Evolutionary conservation across 1,139 yeast genomes (phyloP), one percentile per base, ranked within the genome.

Genomic region (Yamadazyma membranifaciens): DNA sequence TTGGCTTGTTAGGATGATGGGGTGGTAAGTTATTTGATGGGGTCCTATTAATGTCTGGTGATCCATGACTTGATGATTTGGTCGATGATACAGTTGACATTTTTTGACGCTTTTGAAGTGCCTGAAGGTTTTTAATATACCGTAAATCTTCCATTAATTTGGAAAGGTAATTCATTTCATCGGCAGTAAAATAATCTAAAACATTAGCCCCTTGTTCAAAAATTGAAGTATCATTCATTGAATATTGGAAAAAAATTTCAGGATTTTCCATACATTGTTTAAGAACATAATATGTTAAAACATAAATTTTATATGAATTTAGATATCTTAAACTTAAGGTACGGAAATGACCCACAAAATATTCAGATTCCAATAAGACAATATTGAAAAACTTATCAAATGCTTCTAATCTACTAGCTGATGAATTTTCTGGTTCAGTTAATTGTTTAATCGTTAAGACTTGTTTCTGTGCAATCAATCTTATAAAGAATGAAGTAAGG

Each of bases 201-300:
- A 70, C 60, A 47, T 69, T 71, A 13, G 73, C 62, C 1, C 74
- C 73, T 31, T 63, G 61, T 37, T 68, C 69, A 44, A 59, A 59
- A 38, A 62, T 62, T 38, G 56, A 54, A 9, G 59, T 54, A 27
- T 63, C 64, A 36, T 55, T 57, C 31, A 62, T 43, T 4, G 64
- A 54, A 13, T 61, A 57, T 34, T 64, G 65, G 44, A 72, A 69
- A 45, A 71, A 62, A 4, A 60, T 61, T 37, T 63, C 67, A 0
- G 75, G 69, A 44, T 70, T 65, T 13, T 67, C 71, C 66, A 66
- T 63, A 51, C 75, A 69, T 46, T 71, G 77, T 43, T 64, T 60
- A 40, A 72, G 54, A 6, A 70, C 70, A 45, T 69, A 66, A 45
- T 62, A 68, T 4, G 74, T 61, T 63, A 72, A 67, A 34, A 71